Evolutionary conservation across 1,284 basidiomycete genomes (phyloP).

Genomic region (Austroboletus novae-zelandiae): DNA sequence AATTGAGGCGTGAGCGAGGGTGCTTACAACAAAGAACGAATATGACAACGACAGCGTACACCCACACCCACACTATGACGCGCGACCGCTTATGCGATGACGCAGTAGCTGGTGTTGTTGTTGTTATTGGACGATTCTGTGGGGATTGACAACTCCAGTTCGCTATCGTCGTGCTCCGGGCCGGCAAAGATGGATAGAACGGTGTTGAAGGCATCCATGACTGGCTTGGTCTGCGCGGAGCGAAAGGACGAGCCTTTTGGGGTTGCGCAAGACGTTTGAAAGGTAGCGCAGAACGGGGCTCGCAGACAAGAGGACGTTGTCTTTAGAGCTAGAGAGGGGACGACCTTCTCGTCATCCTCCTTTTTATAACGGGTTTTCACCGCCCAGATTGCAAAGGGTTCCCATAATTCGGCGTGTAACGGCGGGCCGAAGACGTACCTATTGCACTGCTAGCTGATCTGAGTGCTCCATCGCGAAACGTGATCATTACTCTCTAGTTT

Average conservation of each 20-base stretch:
- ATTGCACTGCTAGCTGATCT: neutral
- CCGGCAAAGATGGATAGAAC: constrained; percentile 14
- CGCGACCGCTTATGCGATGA: constrained; percentile 18
- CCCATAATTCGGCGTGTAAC: neutral
- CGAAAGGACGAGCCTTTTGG: neutral
- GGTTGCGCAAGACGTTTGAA: no score
- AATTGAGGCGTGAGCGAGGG: neutral
- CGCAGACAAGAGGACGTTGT: constrained; percentile 1
- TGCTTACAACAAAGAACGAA: constrained; percentile 23
- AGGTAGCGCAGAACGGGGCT: neutral
- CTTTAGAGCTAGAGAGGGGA: constrained; percentile 1
- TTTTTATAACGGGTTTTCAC: constrained; percentile 17
- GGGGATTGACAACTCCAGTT: constrained; percentile 8
- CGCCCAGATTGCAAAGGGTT: constrained; percentile 1
- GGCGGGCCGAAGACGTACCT: constrained; percentile 1
- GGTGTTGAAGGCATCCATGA: constrained; percentile 23
- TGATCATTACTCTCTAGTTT: neutral
- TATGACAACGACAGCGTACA: neutral
- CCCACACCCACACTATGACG: neutral
- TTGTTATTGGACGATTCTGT: constrained; percentile 7
- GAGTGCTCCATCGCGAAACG: neutral
- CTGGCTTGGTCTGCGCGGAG: constrained; percentile 1
- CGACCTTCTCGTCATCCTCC: neutral
- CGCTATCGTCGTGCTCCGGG: constrained; percentile 3
- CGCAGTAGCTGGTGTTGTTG: constrained; percentile 10